A percentile compares a stretch with the other conserved stretches of the same genome.
Conservation (phyloP, 768 basidiomycete species). For the Boletus patriciae region DNA sequence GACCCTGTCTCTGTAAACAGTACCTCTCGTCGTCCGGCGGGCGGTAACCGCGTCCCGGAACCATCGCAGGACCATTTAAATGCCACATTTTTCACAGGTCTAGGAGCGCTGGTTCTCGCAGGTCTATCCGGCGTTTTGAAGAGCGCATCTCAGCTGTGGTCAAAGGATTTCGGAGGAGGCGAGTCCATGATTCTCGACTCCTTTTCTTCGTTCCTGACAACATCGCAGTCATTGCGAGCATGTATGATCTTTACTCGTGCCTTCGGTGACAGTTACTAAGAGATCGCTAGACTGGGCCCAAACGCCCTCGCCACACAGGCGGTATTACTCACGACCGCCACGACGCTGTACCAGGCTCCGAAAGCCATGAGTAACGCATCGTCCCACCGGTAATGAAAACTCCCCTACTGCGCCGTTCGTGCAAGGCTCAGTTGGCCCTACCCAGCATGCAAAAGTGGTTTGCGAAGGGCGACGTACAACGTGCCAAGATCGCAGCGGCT, state of each 20-base stretch:
- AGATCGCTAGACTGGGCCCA: conserved; percentile 18
- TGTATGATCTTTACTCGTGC: conserved; percentile 15
- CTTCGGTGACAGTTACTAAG: conserved; percentile 4
- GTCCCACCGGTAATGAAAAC: conserved; percentile 25
- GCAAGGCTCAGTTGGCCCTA: not conserved
- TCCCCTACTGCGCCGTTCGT: not conserved
- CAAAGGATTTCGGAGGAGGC: conserved; percentile 30
- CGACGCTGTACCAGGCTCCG: conserved; percentile 25
- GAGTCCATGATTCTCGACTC: not conserved
- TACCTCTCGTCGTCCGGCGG: not conserved
- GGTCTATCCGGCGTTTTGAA: conserved; percentile 23
- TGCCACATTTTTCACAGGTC: conserved; percentile 12
- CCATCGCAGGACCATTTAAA: not conserved
- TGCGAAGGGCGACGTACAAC: conserved; percentile 14
- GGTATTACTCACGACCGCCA: conserved; percentile 23
- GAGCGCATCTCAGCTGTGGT: conserved; percentile 30
- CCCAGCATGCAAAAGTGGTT: conserved; percentile 27
- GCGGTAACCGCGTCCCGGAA: not conserved
- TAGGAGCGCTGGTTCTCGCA: conserved; percentile 16
- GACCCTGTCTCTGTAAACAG: conserved; percentile 1
- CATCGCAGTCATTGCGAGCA: conserved; percentile 20
- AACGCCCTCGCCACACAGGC: conserved; percentile 28
- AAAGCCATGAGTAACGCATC: conserved; percentile 21
- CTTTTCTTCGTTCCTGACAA: conserved; percentile 3
- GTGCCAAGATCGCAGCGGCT: conserved; percentile 18